Conservation (phyloP, 129 eudicot genomes). For the Escallonia herrerae region DNA sequence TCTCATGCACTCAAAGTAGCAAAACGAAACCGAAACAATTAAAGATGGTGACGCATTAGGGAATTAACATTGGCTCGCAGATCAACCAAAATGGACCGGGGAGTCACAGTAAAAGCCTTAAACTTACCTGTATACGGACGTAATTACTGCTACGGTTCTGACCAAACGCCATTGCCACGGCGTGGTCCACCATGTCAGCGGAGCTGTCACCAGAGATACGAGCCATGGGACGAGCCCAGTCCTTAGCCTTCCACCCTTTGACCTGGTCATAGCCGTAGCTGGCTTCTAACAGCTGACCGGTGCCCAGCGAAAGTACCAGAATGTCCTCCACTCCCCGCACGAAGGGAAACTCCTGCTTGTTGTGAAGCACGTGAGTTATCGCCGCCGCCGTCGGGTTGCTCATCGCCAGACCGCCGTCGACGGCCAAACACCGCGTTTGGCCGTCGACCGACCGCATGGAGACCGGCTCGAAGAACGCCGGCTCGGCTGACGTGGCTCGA, state of each 20-base stretch:
- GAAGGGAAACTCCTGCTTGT: conserved; percentile 89
- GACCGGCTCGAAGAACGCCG: conserved; percentile 71
- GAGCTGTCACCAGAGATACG: conserved; percentile 69
- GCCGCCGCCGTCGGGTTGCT: conserved; percentile 96
- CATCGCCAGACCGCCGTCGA: conserved; percentile 89
- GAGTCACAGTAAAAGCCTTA: neutral
- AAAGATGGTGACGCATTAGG: neutral
- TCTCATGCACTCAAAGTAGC: conserved; percentile 10
- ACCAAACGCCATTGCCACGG: conserved; percentile 94
- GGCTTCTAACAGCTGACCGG: conserved; percentile 70
- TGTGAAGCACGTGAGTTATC: conserved; percentile 89
- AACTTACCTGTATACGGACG: conserved; percentile 75
- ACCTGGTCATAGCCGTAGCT: conserved; percentile 51
- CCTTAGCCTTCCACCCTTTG: conserved; percentile 63
- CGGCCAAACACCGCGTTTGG: conserved; percentile 59
- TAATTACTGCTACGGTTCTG: conserved; percentile 55
- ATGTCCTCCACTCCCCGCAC: conserved; percentile 96
- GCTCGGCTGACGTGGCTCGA: conserved; percentile 88
- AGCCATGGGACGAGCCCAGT: conserved; percentile 93
- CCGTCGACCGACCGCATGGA: conserved; percentile 78
- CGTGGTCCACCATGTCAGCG: conserved; percentile 86
- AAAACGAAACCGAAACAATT: conserved; percentile 6
- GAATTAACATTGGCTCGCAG: too few species aligned
- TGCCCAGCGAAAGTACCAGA: conserved; percentile 85
- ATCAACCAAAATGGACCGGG: too few species aligned